phyloP scores from a whole-genome alignment of 345 rosid genomes.

The Syzygium grande region DNA sequence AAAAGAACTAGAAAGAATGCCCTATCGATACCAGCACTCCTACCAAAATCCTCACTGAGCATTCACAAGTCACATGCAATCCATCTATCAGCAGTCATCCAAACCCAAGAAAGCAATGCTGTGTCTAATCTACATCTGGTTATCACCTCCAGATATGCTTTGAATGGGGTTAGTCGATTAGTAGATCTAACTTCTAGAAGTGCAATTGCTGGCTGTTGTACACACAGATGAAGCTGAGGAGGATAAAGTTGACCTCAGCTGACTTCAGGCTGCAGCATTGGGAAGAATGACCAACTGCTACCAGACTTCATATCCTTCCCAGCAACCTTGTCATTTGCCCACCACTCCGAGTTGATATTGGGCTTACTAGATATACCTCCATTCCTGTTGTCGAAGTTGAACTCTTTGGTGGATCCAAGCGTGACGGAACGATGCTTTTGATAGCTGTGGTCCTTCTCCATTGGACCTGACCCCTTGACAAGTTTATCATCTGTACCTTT shows the following conservation, averaged over 20 bases:
- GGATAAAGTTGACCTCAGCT: conserved; percentile 28
- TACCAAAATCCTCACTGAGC: conserved; percentile 12
- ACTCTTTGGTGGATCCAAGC: conserved; percentile 83
- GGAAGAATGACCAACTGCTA: conserved; percentile 83
- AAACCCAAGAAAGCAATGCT: conserved; percentile 3
- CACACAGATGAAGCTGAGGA: neutral
- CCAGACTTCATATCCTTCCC: conserved; percentile 44
- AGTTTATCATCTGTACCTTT: conserved; percentile 19
- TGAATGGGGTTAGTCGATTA: neutral
- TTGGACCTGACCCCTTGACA: conserved; percentile 30
- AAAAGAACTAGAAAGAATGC: conserved; percentile 30
- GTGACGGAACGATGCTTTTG: conserved; percentile 70
- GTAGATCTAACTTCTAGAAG: neutral
- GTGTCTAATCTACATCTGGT: neutral
- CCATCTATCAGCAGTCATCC: conserved; percentile 3
- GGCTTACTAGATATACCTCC: conserved; percentile 53
- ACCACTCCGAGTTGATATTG: conserved; percentile 55
- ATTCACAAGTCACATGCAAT: conserved; percentile 1
- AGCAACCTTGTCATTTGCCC: conserved; percentile 77
- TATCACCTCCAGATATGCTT: neutral
- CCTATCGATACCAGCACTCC: conserved; percentile 20
- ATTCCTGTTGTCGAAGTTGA: conserved; percentile 73
- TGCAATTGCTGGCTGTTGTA: neutral
- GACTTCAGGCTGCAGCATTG: conserved; percentile 71
- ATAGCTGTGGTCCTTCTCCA: conserved; percentile 30